Evolutionary conservation across 352 stramenopile species (phyloP).

Genomic region (Phytophthora hibernalis): DNA sequence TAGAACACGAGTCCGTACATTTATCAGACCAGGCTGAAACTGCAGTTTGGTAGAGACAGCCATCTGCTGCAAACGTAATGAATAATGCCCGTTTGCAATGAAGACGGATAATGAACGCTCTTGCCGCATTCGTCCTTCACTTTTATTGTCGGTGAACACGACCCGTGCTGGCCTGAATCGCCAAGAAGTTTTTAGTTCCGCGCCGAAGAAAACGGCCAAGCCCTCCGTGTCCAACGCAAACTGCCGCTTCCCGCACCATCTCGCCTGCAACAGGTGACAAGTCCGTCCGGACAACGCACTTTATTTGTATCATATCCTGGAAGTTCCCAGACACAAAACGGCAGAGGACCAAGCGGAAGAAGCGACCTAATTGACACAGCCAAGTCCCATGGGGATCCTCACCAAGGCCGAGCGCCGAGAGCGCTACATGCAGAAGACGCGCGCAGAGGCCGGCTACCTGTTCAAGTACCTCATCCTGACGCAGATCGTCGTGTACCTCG

Average conservation of each 20-base stretch:
- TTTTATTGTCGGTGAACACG: no score
- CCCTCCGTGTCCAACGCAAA: not conserved
- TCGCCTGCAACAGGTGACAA: not conserved
- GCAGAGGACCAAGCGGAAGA: not conserved
- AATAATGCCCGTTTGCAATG: not conserved
- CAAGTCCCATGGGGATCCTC: not conserved
- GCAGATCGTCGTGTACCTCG: conserved; percentile 85
- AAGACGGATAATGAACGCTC: no score
- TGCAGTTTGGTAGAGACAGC: not conserved
- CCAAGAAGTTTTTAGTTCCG: no score
- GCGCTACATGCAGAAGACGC: conserved; percentile 77
- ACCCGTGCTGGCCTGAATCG: not conserved
- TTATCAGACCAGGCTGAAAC: not conserved
- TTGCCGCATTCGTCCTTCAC: no score
- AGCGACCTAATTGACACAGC: not conserved
- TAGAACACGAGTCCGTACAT: no score
- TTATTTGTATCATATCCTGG: no score
- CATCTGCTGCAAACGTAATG: not conserved
- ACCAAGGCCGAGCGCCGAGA: conserved; percentile 69
- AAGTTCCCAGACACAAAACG: not conserved
- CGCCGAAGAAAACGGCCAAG: not conserved
- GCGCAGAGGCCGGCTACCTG: conserved; percentile 75
- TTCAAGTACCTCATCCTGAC: conserved; percentile 91
- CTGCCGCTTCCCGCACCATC: not conserved
- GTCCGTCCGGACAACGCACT: not conserved